Percentiles rank a stretch among this genome's conserved stretches.
Conservation (phyloP, 2,329 filamentous ascomycete genomes). For the Triangularia verruculosa region DNA sequence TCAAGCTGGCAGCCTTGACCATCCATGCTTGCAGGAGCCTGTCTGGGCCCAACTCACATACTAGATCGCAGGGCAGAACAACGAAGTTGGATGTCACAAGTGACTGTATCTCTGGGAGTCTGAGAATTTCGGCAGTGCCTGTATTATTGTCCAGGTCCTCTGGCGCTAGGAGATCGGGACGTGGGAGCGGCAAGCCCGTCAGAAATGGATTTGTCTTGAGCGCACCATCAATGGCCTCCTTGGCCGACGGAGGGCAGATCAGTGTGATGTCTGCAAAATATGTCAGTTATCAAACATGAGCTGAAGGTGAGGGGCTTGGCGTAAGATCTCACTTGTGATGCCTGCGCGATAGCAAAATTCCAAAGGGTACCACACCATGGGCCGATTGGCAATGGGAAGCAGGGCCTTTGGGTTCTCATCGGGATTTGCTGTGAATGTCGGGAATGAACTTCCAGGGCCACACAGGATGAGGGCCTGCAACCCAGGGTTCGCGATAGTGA, state of each 20-base stretch:
- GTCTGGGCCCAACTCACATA: conserved; percentile 84
- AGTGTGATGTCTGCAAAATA: conserved; percentile 55
- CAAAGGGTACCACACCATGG: conserved; percentile 87
- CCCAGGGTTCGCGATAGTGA: conserved; percentile 68
- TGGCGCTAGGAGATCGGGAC: conserved; percentile 74
- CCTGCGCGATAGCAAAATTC: conserved; percentile 83
- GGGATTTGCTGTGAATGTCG: conserved; percentile 77
- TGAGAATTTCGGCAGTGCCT: conserved; percentile 83
- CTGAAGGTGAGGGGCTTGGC: background rate
- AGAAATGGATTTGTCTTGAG: conserved; percentile 76
- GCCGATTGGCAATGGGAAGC: conserved; percentile 76
- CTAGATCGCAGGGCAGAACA: conserved; percentile 86
- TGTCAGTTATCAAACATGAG: conserved; percentile 26
- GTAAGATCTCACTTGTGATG: conserved; percentile 57
- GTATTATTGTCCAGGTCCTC: conserved; percentile 74
- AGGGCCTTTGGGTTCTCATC: conserved; percentile 80
- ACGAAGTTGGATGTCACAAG: conserved; percentile 82
- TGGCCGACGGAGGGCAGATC: conserved; percentile 62
- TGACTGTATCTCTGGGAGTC: conserved; percentile 76
- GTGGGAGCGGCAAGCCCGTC: conserved; percentile 68
- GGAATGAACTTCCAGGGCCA: conserved; percentile 76
- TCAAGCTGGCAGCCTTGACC: conserved; percentile 72
- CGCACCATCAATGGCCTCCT: conserved; percentile 64
- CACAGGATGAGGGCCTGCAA: conserved; percentile 82
- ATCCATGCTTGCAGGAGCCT: conserved; percentile 89